These are phyloP conservation scores for Hypoxylon crocopeplum DNA, from an alignment of 495 filamentous ascomycete genomes.

Conservation along the genomic window DNA sequence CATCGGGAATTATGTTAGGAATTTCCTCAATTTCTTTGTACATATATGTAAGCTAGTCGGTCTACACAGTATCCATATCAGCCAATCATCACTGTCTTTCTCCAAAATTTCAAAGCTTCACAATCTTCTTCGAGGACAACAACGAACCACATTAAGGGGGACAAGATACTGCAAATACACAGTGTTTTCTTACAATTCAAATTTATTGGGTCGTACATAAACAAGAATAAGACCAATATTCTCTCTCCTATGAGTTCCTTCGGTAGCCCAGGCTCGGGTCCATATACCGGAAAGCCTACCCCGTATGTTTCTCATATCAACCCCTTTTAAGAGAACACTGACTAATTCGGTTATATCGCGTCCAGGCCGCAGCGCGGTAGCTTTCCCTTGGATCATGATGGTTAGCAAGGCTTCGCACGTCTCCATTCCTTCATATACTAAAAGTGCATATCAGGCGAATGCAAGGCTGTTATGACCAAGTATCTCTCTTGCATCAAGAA, in stretches of 20 bases:
- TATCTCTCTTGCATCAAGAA: conserved; percentile 88
- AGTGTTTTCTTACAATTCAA: too few relatives aligned
- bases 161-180: too few relatives aligned
- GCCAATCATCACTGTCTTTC: too few relatives aligned
- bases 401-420: conserved; percentile 52
- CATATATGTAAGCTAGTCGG: too few relatives aligned
- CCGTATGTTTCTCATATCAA: conserved; percentile 69
- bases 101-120: too few relatives aligned
- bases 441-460: conserved; percentile 70
- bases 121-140: too few relatives aligned
- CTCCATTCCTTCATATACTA: conserved; percentile 3
- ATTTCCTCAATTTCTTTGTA: too few relatives aligned
- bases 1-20: too few relatives aligned
- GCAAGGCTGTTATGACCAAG: conserved; percentile 81
- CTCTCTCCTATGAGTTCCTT: conserved; percentile 77
- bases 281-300: conserved; percentile 71
- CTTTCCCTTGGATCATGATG: conserved; percentile 95
- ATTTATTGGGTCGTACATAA: background rate
- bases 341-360: conserved; percentile 4
- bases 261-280: conserved; percentile 77
- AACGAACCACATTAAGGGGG: too few relatives aligned
- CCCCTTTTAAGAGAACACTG: conserved; percentile 12
- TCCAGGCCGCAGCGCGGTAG: conserved; percentile 88
- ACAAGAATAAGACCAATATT: background rate
- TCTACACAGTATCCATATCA: too few relatives aligned